phyloP scores from a whole-genome alignment of 345 rosid genomes.

The Boechera stricta region DNA sequence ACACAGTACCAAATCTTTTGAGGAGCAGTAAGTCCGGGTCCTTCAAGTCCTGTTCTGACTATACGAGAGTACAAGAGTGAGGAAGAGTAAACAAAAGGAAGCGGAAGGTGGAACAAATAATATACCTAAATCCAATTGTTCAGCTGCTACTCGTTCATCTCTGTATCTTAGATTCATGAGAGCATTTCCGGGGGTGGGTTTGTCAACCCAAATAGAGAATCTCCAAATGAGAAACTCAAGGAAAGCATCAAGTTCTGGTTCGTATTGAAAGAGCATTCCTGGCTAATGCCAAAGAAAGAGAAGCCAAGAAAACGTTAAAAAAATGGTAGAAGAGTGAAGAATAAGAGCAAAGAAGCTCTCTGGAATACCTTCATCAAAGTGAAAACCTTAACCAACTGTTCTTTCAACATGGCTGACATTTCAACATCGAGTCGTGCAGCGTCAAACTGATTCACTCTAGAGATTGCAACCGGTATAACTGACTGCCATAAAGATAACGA shows the following conservation, averaged over 20 bases:
- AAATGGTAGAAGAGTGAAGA: neutral
- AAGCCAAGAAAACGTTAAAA: neutral
- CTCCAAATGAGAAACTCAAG: slow-evolving; percentile 99
- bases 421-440: slow-evolving; percentile 93
- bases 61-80: slow-evolving; percentile 32
- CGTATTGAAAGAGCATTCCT: slow-evolving; percentile 98
- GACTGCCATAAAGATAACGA: slow-evolving; percentile 50
- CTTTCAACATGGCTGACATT: slow-evolving; percentile 97
- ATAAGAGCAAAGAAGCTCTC: neutral
- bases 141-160: slow-evolving; percentile 72
- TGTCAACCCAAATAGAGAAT: slow-evolving; percentile 98
- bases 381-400: slow-evolving; percentile 93
- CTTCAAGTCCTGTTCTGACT: slow-evolving; percentile 97
- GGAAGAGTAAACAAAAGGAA: neutral
- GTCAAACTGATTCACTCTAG: slow-evolving; percentile 96
- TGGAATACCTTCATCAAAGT: slow-evolving; percentile 72
- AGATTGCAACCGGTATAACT: slow-evolving; percentile 66
- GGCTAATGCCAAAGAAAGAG: slow-evolving; percentile 80
- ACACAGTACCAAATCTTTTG: slow-evolving; percentile 93
- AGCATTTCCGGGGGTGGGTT: slow-evolving; percentile 98
- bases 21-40: slow-evolving; percentile 83
- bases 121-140: slow-evolving; percentile 59
- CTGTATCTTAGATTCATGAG: slow-evolving; percentile 91
- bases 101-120: slow-evolving; percentile 28
- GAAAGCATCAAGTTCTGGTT: slow-evolving; percentile 99